Evolutionary conservation across 2,329 filamentous ascomycete species (phyloP).

Genomic region (Myriosclerotinia curreyana): DNA sequence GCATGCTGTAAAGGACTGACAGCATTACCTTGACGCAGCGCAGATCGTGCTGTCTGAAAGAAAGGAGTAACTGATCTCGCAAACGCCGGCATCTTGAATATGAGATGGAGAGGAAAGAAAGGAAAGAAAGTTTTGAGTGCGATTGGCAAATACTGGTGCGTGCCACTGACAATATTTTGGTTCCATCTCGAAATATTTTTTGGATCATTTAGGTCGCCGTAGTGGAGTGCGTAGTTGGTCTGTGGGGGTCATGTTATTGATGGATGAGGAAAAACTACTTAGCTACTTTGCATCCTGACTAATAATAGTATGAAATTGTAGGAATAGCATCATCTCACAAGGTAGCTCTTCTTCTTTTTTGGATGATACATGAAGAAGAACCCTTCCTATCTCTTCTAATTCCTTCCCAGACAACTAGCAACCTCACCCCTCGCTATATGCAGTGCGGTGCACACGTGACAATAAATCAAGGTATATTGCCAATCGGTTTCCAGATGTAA

Average conservation of each 20-base stretch:
- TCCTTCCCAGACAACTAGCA: too few species aligned
- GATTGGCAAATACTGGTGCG: conserved; percentile 12
- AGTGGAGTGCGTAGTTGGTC: conserved; percentile 8
- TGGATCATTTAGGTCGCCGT: conserved; percentile 16
- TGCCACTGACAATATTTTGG: conserved; percentile 21
- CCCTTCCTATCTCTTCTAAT: too few species aligned
- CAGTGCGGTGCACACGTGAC: too few species aligned
- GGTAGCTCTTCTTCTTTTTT: too few species aligned
- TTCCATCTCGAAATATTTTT: conserved; percentile 25
- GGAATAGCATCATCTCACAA: too few species aligned
- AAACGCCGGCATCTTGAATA: conserved; percentile 73
- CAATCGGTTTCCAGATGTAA: too few species aligned
- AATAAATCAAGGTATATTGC: too few species aligned
- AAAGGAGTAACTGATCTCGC: conserved; percentile 76
- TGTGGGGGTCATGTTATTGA: conserved; percentile 3
- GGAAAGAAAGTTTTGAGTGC: conserved; percentile 17
- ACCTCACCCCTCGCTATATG: too few species aligned
- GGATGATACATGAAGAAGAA: too few species aligned
- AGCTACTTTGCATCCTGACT: too few species aligned
- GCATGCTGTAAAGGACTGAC: conserved; percentile 75
- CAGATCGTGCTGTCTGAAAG: conserved; percentile 74
- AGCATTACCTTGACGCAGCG: conserved; percentile 64
- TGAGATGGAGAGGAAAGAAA: conserved; percentile 18
- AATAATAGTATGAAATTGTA: too few species aligned
- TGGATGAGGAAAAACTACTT: not conserved